A percentile compares a stretch with the other conserved stretches of the same genome.
phyloP scores from a whole-genome alignment of 2,329 filamentous ascomycete genomes.

The Aureobasidium leucospermi region DNA sequence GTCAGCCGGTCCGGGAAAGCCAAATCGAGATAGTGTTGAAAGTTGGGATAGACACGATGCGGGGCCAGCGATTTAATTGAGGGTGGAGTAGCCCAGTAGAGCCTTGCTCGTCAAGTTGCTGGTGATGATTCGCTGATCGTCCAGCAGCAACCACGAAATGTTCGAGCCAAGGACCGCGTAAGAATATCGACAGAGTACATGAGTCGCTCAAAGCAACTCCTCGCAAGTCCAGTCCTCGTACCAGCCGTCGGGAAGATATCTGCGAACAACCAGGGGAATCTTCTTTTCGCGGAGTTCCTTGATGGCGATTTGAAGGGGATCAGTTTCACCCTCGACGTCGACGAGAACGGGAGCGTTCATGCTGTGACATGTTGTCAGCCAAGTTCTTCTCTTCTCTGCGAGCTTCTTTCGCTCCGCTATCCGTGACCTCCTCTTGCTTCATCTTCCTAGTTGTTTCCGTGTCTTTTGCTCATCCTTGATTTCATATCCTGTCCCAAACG shows the following conservation, averaged over 20 bases:
- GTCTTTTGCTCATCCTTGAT: not conserved
- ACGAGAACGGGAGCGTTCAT: slow-evolving; percentile 97
- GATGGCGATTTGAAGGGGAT: slow-evolving; percentile 93
- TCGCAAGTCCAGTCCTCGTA: slow-evolving; percentile 99
- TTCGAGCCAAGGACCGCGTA: not conserved
- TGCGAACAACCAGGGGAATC: slow-evolving; percentile 88
- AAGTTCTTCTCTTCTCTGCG: not conserved
- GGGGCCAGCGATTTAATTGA: too few relatives aligned
- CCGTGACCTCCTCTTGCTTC: not conserved
- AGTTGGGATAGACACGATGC: too few relatives aligned
- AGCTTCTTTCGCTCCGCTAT: too few relatives aligned
- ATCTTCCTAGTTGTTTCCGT: not conserved
- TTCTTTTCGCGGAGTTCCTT: slow-evolving; percentile 98
- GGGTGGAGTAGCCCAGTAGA: too few relatives aligned
- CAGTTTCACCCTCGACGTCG: slow-evolving; percentile 93
- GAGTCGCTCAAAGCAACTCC: slow-evolving; percentile 59
- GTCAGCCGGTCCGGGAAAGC: too few relatives aligned
- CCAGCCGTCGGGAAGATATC: slow-evolving; percentile 95
- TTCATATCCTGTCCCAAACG: slow-evolving; percentile 20
- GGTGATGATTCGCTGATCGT: too few relatives aligned
- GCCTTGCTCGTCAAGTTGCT: too few relatives aligned
- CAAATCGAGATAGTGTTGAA: too few relatives aligned
- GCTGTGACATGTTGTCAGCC: slow-evolving; percentile 40
- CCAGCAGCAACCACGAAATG: too few relatives aligned
- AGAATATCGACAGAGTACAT: not conserved